Conservation (phyloP, 805 yeast genomes). For the Yarrowia sp. region DNA sequence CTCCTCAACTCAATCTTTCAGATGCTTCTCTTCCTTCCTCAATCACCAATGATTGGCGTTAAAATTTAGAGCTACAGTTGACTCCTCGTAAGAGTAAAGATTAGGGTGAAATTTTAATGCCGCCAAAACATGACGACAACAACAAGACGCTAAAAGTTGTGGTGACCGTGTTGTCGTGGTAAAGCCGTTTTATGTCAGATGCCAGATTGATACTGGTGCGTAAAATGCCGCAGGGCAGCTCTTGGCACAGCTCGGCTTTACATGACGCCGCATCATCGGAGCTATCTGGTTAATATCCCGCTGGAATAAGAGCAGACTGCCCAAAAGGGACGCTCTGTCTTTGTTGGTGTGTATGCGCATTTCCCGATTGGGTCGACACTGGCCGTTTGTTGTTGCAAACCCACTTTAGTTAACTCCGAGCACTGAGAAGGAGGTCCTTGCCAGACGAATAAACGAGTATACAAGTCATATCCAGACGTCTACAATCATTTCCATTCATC, state of each 20-base stretch:
- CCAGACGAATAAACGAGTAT: too few species aligned
- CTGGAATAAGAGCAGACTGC: neutral
- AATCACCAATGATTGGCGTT: too few species aligned
- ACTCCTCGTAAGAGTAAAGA: neutral
- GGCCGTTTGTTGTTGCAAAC: slow-evolving; percentile 17
- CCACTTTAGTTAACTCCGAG: slow-evolving; percentile 4
- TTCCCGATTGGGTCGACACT: neutral
- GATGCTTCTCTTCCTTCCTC: too few species aligned
- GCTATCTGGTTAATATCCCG: neutral
- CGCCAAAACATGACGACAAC: neutral
- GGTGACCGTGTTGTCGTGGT: too few species aligned
- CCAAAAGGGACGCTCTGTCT: neutral
- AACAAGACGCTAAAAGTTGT: too few species aligned
- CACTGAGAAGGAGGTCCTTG: neutral
- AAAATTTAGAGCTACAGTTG: too few species aligned
- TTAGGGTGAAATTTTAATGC: neutral
- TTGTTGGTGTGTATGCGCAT: slow-evolving; percentile 16
- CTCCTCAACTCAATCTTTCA: too few species aligned
- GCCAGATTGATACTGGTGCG: too few species aligned
- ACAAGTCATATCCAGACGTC: too few species aligned
- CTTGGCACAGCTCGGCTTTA: neutral
- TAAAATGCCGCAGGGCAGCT: slow-evolving; percentile 17
- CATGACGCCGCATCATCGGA: slow-evolving; percentile 19
- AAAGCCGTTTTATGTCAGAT: neutral
- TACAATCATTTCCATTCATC: too few species aligned